phyloP scores from a whole-genome alignment of 768 basidiomycete species.

The Trametes meyenii region DNA sequence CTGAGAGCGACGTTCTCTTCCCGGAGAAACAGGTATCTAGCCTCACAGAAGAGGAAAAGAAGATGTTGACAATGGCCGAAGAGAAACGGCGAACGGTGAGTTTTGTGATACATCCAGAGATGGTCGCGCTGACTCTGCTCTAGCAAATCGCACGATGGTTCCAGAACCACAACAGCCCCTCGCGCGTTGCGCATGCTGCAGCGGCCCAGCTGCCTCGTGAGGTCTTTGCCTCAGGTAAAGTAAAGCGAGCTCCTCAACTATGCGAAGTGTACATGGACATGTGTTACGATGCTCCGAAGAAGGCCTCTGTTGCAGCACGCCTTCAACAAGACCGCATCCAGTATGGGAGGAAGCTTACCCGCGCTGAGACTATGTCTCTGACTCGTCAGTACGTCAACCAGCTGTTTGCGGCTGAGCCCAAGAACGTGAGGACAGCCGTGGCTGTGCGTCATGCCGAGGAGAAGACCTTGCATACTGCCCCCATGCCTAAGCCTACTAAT shows the following conservation, averaged over 20 bases:
- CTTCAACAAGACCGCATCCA: background rate
- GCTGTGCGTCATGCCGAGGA: background rate
- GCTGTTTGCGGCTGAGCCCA: background rate
- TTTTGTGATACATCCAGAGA: background rate
- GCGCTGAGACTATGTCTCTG: background rate
- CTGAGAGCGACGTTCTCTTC: background rate
- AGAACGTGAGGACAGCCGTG: background rate
- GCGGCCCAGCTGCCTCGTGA: background rate
- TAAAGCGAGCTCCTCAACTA: background rate
- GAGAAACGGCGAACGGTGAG: background rate
- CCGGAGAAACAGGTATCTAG: background rate
- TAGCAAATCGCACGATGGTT: background rate
- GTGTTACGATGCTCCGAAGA: background rate
- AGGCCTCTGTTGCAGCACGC: background rate
- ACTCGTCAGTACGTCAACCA: background rate
- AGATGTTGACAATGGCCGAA: background rate
- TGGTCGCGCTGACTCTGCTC: too few relatives aligned
- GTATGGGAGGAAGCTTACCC: background rate
- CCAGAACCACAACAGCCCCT: background rate
- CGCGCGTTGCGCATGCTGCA: background rate
- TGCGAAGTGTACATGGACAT: background rate
- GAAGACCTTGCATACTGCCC: background rate
- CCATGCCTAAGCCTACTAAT: too few relatives aligned
- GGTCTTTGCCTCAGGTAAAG: background rate
- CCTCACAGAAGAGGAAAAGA: background rate